Evolutionary conservation across 495 filamentous ascomycete species (phyloP).

Genomic region (Trichoderma gamsii): DNA sequence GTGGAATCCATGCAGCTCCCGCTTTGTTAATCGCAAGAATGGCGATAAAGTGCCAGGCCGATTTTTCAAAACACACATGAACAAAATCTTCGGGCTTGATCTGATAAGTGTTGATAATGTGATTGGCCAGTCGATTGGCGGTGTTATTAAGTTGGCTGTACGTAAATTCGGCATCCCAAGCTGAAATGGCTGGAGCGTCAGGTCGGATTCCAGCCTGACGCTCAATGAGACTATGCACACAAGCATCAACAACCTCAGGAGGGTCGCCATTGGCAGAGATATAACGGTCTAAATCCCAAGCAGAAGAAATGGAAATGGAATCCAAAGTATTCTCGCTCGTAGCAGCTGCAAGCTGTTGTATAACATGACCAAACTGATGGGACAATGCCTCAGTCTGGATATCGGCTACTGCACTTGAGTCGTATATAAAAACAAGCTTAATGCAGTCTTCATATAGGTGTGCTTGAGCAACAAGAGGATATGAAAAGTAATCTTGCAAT

Average conservation of each 20-base stretch:
- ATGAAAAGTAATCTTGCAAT: conserved; percentile 11
- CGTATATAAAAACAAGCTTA: not conserved
- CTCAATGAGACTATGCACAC: conserved; percentile 26
- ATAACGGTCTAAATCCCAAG: not conserved
- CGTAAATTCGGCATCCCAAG: conserved; percentile 54
- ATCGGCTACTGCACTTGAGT: not conserved
- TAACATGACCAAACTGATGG: not conserved
- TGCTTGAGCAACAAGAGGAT: not conserved
- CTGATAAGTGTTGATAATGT: conserved; percentile 35
- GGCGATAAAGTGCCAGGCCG: conserved; percentile 39
- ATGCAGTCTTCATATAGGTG: not conserved
- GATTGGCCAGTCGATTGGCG: conserved; percentile 37
- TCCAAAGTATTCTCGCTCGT: not conserved
- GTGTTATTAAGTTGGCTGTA: conserved; percentile 44
- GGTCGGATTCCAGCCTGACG: conserved; percentile 20
- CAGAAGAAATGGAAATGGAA: not conserved
- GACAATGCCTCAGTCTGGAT: not conserved
- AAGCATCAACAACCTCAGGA: conserved; percentile 20
- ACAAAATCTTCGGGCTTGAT: conserved; percentile 48
- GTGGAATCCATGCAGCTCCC: conserved; percentile 2
- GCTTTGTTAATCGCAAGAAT: conserved; percentile 36
- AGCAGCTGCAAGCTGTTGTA: not conserved
- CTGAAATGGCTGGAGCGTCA: conserved; percentile 22
- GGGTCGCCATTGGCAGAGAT: not conserved
- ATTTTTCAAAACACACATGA: conserved; percentile 54